A percentile compares a stretch with the other conserved stretches of the same genome.
phyloP scores from a whole-genome alignment of 2,329 filamentous ascomycete species.

The Aureobasidium sp. region DNA sequence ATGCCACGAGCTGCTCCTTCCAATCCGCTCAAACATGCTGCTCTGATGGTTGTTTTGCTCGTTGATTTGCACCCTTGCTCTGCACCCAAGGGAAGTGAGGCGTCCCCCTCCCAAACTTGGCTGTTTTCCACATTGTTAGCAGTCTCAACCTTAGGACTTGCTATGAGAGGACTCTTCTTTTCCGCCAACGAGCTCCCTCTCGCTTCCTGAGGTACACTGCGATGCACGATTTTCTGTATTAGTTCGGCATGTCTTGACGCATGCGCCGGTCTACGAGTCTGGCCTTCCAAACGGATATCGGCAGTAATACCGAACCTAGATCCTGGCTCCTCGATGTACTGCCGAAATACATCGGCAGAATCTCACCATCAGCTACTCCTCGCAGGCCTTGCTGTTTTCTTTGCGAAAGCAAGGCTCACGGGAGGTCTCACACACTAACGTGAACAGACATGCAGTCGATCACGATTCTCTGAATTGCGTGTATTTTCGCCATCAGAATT shows the following conservation, averaged over 20 bases:
- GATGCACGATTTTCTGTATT: neutral
- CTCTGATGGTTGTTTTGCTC: neutral
- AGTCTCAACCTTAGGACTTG: neutral
- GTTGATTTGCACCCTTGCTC: neutral
- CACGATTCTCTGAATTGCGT: neutral
- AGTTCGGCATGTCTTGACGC: no score
- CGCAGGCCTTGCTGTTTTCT: neutral
- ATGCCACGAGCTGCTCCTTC: slow-evolving; percentile 1
- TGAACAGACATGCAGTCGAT: neutral
- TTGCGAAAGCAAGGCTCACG: neutral
- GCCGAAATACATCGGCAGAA: neutral
- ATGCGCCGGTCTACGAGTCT: neutral
- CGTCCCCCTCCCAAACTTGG: neutral
- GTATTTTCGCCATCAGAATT: neutral
- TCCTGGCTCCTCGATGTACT: neutral
- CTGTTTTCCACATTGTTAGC: neutral
- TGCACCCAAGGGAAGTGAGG: neutral
- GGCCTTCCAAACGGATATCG: neutral
- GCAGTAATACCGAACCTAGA: neutral
- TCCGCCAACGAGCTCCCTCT: neutral
- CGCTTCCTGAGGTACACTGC: neutral
- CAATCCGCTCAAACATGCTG: neutral
- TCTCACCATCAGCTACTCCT: neutral
- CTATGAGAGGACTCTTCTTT: neutral
- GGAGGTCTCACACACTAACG: neutral